Conservation (phyloP, 1,284 basidiomycete species). For the Moesziomyces aphidis region DNA sequence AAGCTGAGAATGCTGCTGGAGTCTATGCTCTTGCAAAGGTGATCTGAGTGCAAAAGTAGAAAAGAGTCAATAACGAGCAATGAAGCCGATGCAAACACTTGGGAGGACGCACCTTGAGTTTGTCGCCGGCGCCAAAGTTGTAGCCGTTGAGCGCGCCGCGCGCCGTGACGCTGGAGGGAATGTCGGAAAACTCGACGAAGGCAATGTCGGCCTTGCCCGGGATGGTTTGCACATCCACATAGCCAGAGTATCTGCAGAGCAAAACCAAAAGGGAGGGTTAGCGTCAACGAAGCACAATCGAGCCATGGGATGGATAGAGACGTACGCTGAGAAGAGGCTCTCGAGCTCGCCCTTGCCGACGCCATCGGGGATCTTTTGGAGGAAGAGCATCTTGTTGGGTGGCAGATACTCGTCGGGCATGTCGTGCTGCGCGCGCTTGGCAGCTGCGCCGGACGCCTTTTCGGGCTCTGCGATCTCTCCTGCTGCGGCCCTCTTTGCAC, state of each 20-base stretch:
- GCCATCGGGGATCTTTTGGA: conserved; percentile 73
- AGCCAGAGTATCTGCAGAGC: conserved; percentile 46
- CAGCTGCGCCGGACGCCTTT: conserved; percentile 8
- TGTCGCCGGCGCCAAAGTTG: conserved; percentile 59
- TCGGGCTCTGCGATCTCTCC: conserved; percentile 43
- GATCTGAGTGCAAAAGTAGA: conserved; percentile 24
- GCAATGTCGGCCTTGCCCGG: conserved; percentile 65
- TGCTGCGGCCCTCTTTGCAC: conserved; percentile 44
- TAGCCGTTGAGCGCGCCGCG: conserved; percentile 64
- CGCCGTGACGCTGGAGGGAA: conserved; percentile 54
- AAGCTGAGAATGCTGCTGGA: no score
- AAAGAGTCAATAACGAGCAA: neutral
- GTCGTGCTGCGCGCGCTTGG: conserved; percentile 47
- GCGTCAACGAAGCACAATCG: neutral
- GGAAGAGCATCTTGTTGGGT: conserved; percentile 97
- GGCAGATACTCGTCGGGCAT: conserved; percentile 99
- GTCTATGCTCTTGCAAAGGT: conserved; percentile 47
- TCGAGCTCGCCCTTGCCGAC: conserved; percentile 57
- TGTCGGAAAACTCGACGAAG: conserved; percentile 64
- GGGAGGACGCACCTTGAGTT: conserved; percentile 56
- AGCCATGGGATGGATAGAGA: neutral
- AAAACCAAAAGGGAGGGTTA: neutral
- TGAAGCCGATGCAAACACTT: neutral
- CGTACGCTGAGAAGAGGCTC: conserved; percentile 56
- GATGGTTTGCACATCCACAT: conserved; percentile 62